These are phyloP conservation scores for Polytolypa hystricis DNA, from an alignment of 2,329 filamentous ascomycete genomes.

Conservation along the genomic window DNA sequence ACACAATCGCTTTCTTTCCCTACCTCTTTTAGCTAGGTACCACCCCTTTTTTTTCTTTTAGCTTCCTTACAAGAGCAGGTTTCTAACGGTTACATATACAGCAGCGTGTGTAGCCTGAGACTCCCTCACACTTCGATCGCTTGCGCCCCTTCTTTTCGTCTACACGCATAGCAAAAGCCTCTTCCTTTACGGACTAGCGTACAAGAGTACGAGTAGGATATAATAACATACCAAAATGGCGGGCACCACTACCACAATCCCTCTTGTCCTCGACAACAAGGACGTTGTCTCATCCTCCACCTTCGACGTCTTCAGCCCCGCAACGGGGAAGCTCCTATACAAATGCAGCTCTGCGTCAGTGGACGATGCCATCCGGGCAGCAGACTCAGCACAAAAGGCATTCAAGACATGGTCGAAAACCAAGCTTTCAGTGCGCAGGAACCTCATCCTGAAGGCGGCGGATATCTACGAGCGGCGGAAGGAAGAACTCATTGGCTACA, in stretches of 20 bases:
- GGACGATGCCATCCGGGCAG: slow-evolving; percentile 44
- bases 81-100: too few species aligned
- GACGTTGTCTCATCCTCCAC: slow-evolving; percentile 28
- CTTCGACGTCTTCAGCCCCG: slow-evolving; percentile 46
- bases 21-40: too few species aligned
- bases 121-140: too few species aligned
- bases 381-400: slow-evolving; percentile 53
- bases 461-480: slow-evolving; percentile 49
- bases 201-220: too few species aligned
- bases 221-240: too few species aligned
- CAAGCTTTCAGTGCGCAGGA: slow-evolving; percentile 50
- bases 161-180: slow-evolving; percentile 8
- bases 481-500: slow-evolving; percentile 50
- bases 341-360: slow-evolving; percentile 47
- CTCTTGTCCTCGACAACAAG: slow-evolving; percentile 35
- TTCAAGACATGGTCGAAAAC: slow-evolving; percentile 58
- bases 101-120: too few species aligned
- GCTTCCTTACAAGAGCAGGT: too few species aligned
- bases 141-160: too few species aligned
- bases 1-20: too few species aligned
- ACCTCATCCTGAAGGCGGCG: slow-evolving; percentile 49
- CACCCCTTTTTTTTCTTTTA: too few species aligned
- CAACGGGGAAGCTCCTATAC: slow-evolving; percentile 42
- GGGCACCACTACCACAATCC: too few species aligned
- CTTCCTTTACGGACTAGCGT: too few species aligned